A percentile compares a stretch with the other conserved stretches of the same genome.
Conservation (phyloP, 352 stramenopile genomes). For the Phytophthora ramorum region DNA sequence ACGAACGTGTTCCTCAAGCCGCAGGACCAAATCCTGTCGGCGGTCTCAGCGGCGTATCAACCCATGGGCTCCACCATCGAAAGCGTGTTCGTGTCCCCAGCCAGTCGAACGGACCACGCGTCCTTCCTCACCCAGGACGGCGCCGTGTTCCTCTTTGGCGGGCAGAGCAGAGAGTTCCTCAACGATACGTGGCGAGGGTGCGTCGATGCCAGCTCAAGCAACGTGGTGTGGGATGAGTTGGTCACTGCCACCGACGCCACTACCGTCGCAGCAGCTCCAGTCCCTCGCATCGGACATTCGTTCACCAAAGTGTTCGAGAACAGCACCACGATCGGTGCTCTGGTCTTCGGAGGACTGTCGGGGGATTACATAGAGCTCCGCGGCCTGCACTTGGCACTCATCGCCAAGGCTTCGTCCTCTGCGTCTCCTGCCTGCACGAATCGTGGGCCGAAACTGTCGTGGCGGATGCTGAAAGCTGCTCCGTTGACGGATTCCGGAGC, state of each 20-base stretch:
- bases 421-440: conserved; percentile 14
- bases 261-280: conserved; percentile 38
- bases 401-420: conserved; percentile 37
- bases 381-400: conserved; percentile 52
- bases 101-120: conserved; percentile 65
- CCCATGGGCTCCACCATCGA: conserved; percentile 30
- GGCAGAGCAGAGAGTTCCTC: conserved; percentile 61
- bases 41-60: conserved; percentile 31
- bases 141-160: conserved; percentile 60
- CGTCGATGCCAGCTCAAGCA: conserved; percentile 43
- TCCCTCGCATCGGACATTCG: conserved; percentile 62
- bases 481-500: conserved; percentile 8
- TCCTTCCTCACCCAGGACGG: conserved; percentile 41
- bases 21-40: conserved; percentile 60
- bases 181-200: conserved; percentile 73
- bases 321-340: conserved; percentile 37
- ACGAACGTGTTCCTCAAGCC: conserved; percentile 51
- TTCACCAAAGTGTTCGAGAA: conserved; percentile 69
- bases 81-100: conserved; percentile 64
- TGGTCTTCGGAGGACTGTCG: conserved; percentile 61
- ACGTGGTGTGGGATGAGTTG: conserved; percentile 63
- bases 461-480: conserved; percentile 37
- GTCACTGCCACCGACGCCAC: conserved; percentile 39
- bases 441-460: conserved; percentile 45
- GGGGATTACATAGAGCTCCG: conserved; percentile 53